Percentiles rank a stretch among this genome's conserved stretches.
phyloP scores from a whole-genome alignment of 176 grass and related monocot species.

The Tillandsia leiboldiana region DNA sequence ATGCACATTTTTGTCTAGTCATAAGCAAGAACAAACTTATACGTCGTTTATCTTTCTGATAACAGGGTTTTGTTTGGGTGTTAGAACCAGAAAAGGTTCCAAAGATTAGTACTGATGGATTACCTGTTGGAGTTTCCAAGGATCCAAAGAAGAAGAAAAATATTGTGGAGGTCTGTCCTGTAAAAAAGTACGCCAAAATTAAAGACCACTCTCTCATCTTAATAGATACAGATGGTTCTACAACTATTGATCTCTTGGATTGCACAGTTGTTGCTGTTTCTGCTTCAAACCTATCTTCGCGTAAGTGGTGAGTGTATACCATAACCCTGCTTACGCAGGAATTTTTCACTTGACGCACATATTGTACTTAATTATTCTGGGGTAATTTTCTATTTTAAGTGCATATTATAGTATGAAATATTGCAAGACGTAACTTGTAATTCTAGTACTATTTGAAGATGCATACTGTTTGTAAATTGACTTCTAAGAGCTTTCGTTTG shows the following conservation, averaged over 20 bases:
- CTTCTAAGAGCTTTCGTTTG: neutral
- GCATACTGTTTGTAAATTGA: neutral
- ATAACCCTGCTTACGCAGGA: neutral
- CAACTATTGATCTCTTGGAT: constrained; percentile 50
- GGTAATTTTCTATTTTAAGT: neutral
- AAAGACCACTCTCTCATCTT: constrained; percentile 9
- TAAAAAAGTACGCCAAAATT: constrained; percentile 19
- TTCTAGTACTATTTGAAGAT: no score
- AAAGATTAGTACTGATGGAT: constrained; percentile 33
- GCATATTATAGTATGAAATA: constrained; percentile 1
- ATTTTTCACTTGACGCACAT: neutral
- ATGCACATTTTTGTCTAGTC: neutral
- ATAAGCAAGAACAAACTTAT: neutral
- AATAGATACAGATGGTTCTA: constrained; percentile 33
- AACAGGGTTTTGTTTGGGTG: constrained; percentile 76
- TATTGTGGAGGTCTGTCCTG: constrained; percentile 18
- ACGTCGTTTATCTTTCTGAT: constrained; percentile 2
- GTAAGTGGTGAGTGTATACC: constrained; percentile 66
- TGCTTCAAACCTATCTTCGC: constrained; percentile 58
- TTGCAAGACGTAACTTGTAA: neutral
- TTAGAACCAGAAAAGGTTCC: constrained; percentile 72
- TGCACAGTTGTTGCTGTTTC: constrained; percentile 69
- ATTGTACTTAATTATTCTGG: neutral
- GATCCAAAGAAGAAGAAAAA: constrained; percentile 16
- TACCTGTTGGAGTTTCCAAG: constrained; percentile 8